Conservation (phyloP, 192 early-diverging fungal genomes). For the Diversispora eburnea region DNA sequence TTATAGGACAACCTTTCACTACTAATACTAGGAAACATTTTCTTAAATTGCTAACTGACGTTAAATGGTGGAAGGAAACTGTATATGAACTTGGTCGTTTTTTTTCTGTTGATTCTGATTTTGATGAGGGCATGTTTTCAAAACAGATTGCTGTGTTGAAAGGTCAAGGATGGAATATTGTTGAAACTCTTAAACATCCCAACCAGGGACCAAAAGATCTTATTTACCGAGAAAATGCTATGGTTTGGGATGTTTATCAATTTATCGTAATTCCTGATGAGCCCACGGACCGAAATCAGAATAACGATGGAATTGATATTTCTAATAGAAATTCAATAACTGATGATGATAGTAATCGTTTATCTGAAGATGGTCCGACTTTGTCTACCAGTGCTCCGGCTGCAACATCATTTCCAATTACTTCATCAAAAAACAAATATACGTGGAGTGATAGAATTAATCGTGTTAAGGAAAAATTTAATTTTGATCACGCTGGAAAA, state of each 20-base stretch:
- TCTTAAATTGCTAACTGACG: constrained; percentile 62
- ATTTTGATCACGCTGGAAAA: background rate
- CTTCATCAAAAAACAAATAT: background rate
- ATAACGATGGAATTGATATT: constrained; percentile 2
- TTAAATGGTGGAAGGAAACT: constrained; percentile 77
- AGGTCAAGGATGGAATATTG: constrained; percentile 84
- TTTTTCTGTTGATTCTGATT: constrained; percentile 72
- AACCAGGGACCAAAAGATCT: constrained; percentile 55
- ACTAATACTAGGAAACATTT: constrained; percentile 63
- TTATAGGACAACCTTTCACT: constrained; percentile 64
- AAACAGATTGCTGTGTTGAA: constrained; percentile 80
- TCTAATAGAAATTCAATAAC: background rate
- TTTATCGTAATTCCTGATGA: constrained; percentile 24
- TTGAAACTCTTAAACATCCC: constrained; percentile 59
- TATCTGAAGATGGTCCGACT: background rate
- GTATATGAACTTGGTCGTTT: constrained; percentile 61
- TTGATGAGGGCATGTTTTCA: constrained; percentile 75
- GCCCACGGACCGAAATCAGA: constrained; percentile 8
- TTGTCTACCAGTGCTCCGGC: constrained; percentile 14
- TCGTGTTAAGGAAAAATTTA: constrained; percentile 12
- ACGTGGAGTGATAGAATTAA: constrained; percentile 21
- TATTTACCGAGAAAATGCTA: constrained; percentile 38
- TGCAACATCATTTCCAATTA: background rate
- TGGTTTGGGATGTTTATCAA: constrained; percentile 53
- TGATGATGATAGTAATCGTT: background rate